Base-by-base conservation (phyloP, 2,329 filamentous ascomycete species). In the Botrytis fabae region DNA sequence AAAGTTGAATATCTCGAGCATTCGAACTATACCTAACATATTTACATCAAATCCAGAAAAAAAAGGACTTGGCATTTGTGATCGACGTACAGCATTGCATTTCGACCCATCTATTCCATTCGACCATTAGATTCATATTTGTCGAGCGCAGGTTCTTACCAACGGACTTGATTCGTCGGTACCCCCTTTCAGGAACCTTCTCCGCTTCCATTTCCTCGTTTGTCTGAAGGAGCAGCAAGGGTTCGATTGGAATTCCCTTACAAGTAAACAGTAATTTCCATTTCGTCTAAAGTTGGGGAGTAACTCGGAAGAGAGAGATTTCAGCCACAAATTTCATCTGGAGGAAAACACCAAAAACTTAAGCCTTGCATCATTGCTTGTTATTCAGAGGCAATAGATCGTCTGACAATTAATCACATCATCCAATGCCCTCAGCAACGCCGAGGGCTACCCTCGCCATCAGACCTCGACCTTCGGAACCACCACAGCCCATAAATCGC, bases 401-500 rank as follows among this genome's bases (percentile, higher is more conserved):
- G 28, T 57, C 48, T 57, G 28, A 66, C 54, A 35, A 44, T 57
- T 59, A 25, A 40, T 20, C 60, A 51, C 18, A 46, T 57, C 46
- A 25, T 32, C 18, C 77, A 74, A 80, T 80, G 79, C 78, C 78
- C 73, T 79, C 78, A 73, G 78, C 77, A 74, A 77, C 78, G 54
- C 70, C 76, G 54, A 72, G 75, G 75, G 74, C 78, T 76, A 75
- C 75, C 46, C 75, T 80, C 66, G 48, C 77, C 70, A 78, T 80
- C 73, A 78, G 78, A 75, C 76, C 78, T 60, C 77, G 71, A 72
- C 59, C 63, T n/a, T 32, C 74, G 46, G 70, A 76, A 66, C 60
- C 75, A 54, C 75, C 74, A 59, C 72, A 75, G n/a, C 71, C 74
- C 8, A 72, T 75, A 65, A 77, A 74, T 65, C 75, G 78, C 22